phyloP scores from a whole-genome alignment of 768 basidiomycete species.

The Lactarius evosmus region DNA sequence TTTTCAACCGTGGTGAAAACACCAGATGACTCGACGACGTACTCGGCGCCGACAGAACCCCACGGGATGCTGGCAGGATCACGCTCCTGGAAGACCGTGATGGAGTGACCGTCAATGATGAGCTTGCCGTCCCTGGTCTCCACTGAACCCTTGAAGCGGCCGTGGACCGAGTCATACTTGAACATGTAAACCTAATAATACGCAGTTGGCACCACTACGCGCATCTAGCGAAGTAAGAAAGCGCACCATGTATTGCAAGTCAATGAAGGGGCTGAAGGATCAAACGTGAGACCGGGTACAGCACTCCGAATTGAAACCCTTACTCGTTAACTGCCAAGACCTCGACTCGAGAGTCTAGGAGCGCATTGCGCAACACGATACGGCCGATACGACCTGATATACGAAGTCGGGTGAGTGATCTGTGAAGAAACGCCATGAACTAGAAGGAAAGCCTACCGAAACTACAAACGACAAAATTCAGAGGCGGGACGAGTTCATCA shows the following conservation, averaged over 20 bases:
- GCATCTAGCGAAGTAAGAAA: not conserved
- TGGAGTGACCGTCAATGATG: slow-evolving; percentile 70
- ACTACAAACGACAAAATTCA: slow-evolving; percentile 39
- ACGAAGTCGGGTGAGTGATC: not conserved
- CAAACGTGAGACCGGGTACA: not conserved
- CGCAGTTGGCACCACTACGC: not conserved
- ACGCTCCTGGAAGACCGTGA: slow-evolving; percentile 79
- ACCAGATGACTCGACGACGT: slow-evolving; percentile 97
- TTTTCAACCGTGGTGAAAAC: slow-evolving; percentile 97
- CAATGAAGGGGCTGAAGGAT: slow-evolving; percentile 83
- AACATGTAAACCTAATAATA: slow-evolving; percentile 87
- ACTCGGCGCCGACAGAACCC: slow-evolving; percentile 77
- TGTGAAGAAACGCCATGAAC: not conserved
- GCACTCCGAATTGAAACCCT: slow-evolving; percentile 33
- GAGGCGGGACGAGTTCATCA: slow-evolving; percentile 16
- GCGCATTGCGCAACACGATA: slow-evolving; percentile 94
- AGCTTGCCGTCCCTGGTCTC: slow-evolving; percentile 88
- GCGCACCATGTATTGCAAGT: slow-evolving; percentile 91
- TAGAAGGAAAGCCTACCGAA: slow-evolving; percentile 54
- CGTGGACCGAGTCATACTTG: slow-evolving; percentile 94
- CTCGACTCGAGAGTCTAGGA: slow-evolving; percentile 68
- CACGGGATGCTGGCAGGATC: slow-evolving; percentile 87
- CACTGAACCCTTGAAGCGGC: slow-evolving; percentile 85
- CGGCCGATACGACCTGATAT: slow-evolving; percentile 94
- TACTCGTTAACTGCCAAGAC: slow-evolving; percentile 95